Conservation (phyloP, 768 basidiomycete genomes). For the Gautieria morchelliformis region DNA sequence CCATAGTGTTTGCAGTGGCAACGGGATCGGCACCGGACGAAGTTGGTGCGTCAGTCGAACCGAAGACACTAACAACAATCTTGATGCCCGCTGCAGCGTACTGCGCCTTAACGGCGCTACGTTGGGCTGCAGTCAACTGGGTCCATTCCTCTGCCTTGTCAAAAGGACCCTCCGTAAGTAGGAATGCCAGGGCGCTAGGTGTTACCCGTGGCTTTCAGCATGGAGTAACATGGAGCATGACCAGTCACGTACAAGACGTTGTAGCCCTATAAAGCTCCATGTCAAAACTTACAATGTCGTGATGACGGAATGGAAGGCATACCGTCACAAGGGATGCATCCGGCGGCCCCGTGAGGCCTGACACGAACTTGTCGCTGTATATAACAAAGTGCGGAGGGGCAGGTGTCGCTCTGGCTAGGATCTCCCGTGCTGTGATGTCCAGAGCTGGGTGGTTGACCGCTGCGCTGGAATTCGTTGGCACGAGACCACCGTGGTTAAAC, state of each 20-base stretch:
- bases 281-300: not conserved
- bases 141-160: constrained; percentile 56
- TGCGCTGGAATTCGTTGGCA: not conserved
- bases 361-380: constrained; percentile 33
- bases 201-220: not conserved
- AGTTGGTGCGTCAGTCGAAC: constrained; percentile 46
- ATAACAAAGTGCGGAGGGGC: constrained; percentile 42
- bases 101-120: constrained; percentile 38
- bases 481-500: constrained; percentile 8
- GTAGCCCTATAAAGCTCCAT: constrained; percentile 32
- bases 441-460: constrained; percentile 13
- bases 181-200: constrained; percentile 34
- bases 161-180: constrained; percentile 43
- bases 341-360: constrained; percentile 40
- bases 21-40: constrained; percentile 49
- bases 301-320: not conserved
- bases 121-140: constrained; percentile 32
- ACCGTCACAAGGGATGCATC: constrained; percentile 35
- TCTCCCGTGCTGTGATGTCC: constrained; percentile 22
- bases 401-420: constrained; percentile 29
- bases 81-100: constrained; percentile 52
- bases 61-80: constrained; percentile 56
- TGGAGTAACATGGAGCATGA: not conserved
- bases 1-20: constrained; percentile 51
- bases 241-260: constrained; percentile 40